Percentiles rank a stretch among this genome's conserved stretches.
These are phyloP conservation scores for Ganoderma multipileum DNA, from an alignment of 1,284 basidiomycete genomes.

Conservation along the genomic window DNA sequence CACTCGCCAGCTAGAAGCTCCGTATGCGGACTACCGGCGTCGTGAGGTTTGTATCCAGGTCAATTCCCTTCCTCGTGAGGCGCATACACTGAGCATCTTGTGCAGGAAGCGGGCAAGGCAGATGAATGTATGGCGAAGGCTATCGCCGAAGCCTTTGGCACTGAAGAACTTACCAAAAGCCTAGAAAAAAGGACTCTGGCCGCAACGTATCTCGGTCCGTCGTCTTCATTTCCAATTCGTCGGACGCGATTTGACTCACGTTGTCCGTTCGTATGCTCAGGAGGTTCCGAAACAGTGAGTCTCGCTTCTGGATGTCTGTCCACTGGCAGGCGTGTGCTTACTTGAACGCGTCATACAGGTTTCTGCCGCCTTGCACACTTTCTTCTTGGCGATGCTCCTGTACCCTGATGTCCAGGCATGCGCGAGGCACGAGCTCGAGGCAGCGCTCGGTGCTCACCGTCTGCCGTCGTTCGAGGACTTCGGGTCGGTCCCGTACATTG, in stretches of 20 bases:
- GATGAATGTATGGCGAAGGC: constrained; percentile 19
- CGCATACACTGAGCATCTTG: neutral
- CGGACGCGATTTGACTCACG: neutral
- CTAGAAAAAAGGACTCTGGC: constrained; percentile 23
- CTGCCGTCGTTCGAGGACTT: constrained; percentile 41
- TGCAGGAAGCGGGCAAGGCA: neutral
- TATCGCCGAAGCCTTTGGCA: constrained; percentile 15
- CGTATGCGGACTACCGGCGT: constrained; percentile 29
- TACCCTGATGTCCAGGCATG: constrained; percentile 37
- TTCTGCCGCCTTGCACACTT: constrained; percentile 23
- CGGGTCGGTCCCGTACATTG: constrained; percentile 38
- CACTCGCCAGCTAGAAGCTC: constrained; percentile 32
- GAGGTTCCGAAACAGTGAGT: constrained; percentile 20
- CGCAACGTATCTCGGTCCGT: constrained; percentile 34
- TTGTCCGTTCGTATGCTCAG: constrained; percentile 1
- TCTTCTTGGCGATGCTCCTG: constrained; percentile 41
- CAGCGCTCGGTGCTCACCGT: constrained; percentile 33
- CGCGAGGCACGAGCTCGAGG: constrained; percentile 41
- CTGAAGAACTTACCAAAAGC: constrained; percentile 3
- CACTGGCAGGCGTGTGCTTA: no score
- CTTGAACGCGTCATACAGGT: constrained; percentile 7
- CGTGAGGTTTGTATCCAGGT: constrained; percentile 13
- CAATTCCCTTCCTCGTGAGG: no score
- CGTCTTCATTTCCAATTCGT: neutral
- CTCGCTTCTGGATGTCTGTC: no score